phyloP scores from a whole-genome alignment of 805 yeast genomes.

The Schizosaccharomyces lindneri region DNA sequence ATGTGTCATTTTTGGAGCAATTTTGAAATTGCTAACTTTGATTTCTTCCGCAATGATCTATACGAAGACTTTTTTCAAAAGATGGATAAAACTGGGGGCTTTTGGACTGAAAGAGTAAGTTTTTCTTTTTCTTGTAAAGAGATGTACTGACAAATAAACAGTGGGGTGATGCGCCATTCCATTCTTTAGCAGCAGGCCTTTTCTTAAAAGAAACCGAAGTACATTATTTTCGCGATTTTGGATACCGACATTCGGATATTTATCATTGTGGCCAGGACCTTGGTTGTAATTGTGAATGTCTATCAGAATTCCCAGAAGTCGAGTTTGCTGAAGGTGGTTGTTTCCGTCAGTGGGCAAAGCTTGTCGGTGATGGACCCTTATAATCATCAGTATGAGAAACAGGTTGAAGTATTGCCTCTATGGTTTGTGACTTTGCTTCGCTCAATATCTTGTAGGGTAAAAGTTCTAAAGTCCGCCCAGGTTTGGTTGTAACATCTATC shows the following conservation, averaged over 20 bases:
- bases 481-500: too few species aligned
- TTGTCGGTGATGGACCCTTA: conserved; percentile 1
- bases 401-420: background rate
- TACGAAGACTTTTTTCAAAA: conserved; percentile 45
- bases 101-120: conserved; percentile 43
- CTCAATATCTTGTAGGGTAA: too few species aligned
- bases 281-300: conserved; percentile 79
- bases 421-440: too few species aligned
- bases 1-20: conserved; percentile 76
- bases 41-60: conserved; percentile 36
- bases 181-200: conserved; percentile 65
- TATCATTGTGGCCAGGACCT: conserved; percentile 50
- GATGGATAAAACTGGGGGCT: conserved; percentile 55
- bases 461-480: too few species aligned
- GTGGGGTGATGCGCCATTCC: conserved; percentile 97
- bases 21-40: conserved; percentile 70
- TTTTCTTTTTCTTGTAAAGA: background rate
- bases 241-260: conserved; percentile 58
- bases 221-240: conserved; percentile 82
- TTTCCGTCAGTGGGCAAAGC: conserved; percentile 13
- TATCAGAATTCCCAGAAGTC: conserved; percentile 16
- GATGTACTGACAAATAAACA: background rate
- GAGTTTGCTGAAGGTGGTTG: conserved; percentile 15
- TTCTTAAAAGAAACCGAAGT: conserved; percentile 41
- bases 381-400: background rate